A percentile compares a stretch with the other conserved stretches of the same genome.
Conservation (phyloP, 2,329 filamentous ascomycete genomes). For the Didymella glomerata region DNA sequence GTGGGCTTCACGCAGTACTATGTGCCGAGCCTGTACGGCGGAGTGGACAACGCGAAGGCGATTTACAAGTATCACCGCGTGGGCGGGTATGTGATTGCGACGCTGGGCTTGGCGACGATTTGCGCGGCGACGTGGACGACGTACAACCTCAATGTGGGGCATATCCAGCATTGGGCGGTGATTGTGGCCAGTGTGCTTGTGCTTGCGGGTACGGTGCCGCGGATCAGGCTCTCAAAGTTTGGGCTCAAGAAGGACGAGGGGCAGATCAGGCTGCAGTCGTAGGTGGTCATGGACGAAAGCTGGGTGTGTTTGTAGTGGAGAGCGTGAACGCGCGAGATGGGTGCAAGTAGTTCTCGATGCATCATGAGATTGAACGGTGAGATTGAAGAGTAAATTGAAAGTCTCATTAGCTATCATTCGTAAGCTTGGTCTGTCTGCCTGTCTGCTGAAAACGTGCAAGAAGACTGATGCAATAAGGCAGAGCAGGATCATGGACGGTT, state of each 20-base stretch:
- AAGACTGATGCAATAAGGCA: no score
- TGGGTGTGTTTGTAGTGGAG: no score
- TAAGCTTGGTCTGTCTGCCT: no score
- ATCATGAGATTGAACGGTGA: no score
- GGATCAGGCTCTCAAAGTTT: slow-evolving; percentile 84
- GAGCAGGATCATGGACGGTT: no score
- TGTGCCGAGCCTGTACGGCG: slow-evolving; percentile 76
- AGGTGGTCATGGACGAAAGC: no score
- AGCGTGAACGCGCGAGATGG: no score
- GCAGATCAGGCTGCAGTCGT: slow-evolving; percentile 24
- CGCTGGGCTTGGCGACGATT: slow-evolving; percentile 77
- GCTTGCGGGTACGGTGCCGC: slow-evolving; percentile 75
- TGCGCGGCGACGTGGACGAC: slow-evolving; percentile 77
- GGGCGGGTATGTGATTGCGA: slow-evolving; percentile 76
- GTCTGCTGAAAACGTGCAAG: no score
- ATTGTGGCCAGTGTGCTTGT: slow-evolving; percentile 72
- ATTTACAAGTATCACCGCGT: slow-evolving; percentile 91
- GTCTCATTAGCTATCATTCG: no score
- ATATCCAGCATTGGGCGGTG: slow-evolving; percentile 80
- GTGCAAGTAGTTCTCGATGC: no score
- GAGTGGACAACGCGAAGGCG: slow-evolving; percentile 78
- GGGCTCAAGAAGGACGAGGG: slow-evolving; percentile 58
- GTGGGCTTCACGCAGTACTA: slow-evolving; percentile 87
- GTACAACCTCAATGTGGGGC: slow-evolving; percentile 73
- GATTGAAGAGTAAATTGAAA: no score